These are phyloP conservation scores for Entrophospora sp. DNA, from an alignment of 192 early-diverging fungal genomes.

Conservation along the genomic window DNA sequence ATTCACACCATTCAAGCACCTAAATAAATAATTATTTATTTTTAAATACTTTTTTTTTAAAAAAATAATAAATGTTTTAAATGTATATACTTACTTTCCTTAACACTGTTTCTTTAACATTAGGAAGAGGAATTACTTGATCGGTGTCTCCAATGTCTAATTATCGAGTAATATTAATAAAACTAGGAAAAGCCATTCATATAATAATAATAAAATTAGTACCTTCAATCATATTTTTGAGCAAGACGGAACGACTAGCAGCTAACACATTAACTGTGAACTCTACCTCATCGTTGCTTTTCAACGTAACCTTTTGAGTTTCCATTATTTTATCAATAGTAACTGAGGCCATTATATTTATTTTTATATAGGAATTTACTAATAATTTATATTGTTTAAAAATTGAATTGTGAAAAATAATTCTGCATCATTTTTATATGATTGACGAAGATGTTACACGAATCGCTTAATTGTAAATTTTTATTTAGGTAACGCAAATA, in stretches of 20 bases:
- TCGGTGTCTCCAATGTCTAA: slow-evolving; percentile 58
- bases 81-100: slow-evolving; percentile 44
- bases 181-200: no score
- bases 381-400: no score
- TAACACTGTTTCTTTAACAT: slow-evolving; percentile 64
- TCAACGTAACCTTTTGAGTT: slow-evolving; percentile 37
- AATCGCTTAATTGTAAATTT: no score
- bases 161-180: no score
- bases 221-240: slow-evolving; percentile 76
- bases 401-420: no score
- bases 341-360: no score
- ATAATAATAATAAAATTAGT: background rate
- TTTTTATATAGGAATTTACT: no score
- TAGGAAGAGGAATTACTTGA: slow-evolving; percentile 67
- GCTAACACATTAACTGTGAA: slow-evolving; percentile 58
- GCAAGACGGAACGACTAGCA: slow-evolving; percentile 63
- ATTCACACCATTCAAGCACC: slow-evolving; percentile 77
- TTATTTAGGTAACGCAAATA: no score
- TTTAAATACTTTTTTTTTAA: background rate
- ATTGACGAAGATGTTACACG: no score
- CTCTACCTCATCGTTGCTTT: slow-evolving; percentile 54
- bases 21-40: slow-evolving; percentile 12
- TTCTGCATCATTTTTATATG: no score
- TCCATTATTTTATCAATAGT: background rate
- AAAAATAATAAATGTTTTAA: background rate